These are phyloP conservation scores for Fusarium tuaranense DNA, from an alignment of 2,329 filamentous ascomycete genomes.

Conservation along the genomic window DNA sequence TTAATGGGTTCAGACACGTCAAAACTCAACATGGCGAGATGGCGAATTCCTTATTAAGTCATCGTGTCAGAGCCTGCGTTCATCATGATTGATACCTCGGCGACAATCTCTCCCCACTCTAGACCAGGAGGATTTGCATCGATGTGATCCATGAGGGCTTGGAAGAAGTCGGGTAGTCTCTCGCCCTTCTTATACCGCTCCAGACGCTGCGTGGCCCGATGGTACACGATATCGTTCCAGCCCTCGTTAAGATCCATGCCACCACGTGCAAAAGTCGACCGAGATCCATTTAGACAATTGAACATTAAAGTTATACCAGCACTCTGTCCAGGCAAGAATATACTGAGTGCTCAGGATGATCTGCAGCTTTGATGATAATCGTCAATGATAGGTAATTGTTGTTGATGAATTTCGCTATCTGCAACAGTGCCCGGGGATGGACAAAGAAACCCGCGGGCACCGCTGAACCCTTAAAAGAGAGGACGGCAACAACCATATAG, in stretches of 20 bases:
- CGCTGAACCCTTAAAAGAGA: conserved; percentile 22
- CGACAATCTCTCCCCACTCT: conserved; percentile 69
- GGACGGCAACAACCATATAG: conserved; percentile 24
- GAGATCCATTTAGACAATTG: conserved; percentile 61
- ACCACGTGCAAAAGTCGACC: conserved; percentile 48
- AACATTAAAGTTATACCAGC: conserved; percentile 61
- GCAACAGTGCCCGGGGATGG: conserved; percentile 16
- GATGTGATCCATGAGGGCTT: conserved; percentile 63
- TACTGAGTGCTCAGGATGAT: conserved; percentile 54
- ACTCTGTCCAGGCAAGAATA: conserved; percentile 61
- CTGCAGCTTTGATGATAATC: neutral
- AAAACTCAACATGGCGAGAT: too few relatives aligned
- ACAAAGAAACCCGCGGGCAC: conserved; percentile 6
- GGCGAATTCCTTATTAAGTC: too few relatives aligned
- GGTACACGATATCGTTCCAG: conserved; percentile 54
- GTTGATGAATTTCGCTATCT: neutral
- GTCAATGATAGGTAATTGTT: neutral
- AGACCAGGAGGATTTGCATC: conserved; percentile 53
- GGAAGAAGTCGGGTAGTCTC: conserved; percentile 70
- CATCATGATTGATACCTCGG: conserved; percentile 66
- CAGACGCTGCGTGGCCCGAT: conserved; percentile 52
- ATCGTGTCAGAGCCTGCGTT: conserved; percentile 62
- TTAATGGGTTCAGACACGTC: too few relatives aligned
- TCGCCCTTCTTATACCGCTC: conserved; percentile 55
- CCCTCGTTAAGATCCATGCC: conserved; percentile 46